Evolutionary conservation across 1,284 basidiomycete species (phyloP), one percentile per base, ranked within the genome.

Genomic region (Malassezia brasiliensis): DNA sequence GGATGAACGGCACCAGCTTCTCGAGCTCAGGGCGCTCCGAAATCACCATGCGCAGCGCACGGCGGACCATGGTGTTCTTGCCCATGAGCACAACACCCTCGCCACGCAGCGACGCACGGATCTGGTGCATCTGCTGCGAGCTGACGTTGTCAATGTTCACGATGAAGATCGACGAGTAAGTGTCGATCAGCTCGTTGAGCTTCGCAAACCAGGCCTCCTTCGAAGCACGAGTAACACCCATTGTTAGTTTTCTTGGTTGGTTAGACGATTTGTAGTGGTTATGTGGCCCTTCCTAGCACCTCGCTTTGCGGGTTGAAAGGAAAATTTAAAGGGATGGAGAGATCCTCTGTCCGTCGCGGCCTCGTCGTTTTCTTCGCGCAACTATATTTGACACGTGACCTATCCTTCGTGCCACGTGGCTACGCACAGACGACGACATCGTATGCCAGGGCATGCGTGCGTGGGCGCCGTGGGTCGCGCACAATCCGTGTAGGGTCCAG

Each of bases 61-160:
- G 90, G 79, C 93, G 88, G 74, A 96, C 91, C 94, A 98, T 96
- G 77, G 94, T 99, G 85, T 99, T 99, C 82, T 99, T 99, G 77
- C 93, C 93, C 94, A 99, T 99, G 72, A 99, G 78, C 65, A 98
- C 91, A 59, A 90, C 81, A 81, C 88, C 94, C 78, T 89, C 90
- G 75, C 90, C 90, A 73, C 94, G 90, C 77, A 99, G 62, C 51
- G 93, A 81, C 68, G 88, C 85, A 81, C 94, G 91, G 76, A 98
- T 96, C 79, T 94, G 90, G 77, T 94, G 90, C 89, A 91, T 77
- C 80, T 99, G 94, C 83, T 96, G 94, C 63, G 91, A 96, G 61
- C 89, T 89, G 76, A 99, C 93, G 79, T 98, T 98, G 84, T 98
- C 94, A 75, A 98, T 90, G 79, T 96, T 96, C 81, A 96, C 93